Evolutionary conservation across 345 rosid genomes (phyloP).

Genomic region (Psidium guajava): DNA sequence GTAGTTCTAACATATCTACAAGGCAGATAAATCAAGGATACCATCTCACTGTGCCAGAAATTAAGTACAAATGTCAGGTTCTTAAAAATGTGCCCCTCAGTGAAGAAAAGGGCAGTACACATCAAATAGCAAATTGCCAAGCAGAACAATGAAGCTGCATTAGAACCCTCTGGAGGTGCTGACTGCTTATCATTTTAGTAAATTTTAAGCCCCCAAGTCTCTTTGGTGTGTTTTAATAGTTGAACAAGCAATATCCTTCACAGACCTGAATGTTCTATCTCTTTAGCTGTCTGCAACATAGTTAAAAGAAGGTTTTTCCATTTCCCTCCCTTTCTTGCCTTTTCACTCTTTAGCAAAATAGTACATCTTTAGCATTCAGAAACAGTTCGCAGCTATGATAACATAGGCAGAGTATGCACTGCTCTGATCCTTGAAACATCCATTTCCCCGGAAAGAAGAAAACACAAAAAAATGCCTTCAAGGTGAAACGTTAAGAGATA

Average conservation of each 20-base stretch:
- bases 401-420: too few relatives aligned
- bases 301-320: background rate
- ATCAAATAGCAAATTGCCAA: background rate
- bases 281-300: background rate
- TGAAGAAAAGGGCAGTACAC: background rate
- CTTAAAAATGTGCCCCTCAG: background rate
- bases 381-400: background rate
- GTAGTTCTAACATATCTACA: background rate
- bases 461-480: background rate
- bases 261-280: background rate
- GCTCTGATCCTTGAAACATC: too few relatives aligned
- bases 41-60: background rate
- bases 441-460: too few relatives aligned
- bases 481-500: background rate
- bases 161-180: background rate
- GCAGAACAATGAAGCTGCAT: background rate
- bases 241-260: background rate
- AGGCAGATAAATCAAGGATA: background rate
- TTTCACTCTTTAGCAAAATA: background rate
- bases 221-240: background rate
- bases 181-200: background rate
- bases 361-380: background rate
- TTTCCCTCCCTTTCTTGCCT: background rate
- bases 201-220: background rate
- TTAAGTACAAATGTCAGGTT: background rate